phyloP scores from a whole-genome alignment of 352 stramenopile species.

The Peronospora farinosa region DNA sequence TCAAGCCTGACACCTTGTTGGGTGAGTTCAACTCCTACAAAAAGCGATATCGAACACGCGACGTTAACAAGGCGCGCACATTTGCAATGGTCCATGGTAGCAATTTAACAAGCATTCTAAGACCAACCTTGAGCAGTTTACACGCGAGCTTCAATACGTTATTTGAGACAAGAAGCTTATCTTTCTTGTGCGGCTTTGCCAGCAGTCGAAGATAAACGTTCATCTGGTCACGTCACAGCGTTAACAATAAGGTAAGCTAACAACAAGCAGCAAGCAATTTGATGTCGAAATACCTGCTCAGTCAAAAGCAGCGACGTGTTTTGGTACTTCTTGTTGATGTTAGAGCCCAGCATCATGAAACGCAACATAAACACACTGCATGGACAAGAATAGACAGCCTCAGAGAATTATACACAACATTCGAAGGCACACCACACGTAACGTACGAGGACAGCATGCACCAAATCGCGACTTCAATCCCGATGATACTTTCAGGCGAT shows the following conservation, averaged over 20 bases:
- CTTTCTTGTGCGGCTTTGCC: slow-evolving; percentile 83
- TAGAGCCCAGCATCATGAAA: slow-evolving; percentile 87
- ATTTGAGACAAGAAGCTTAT: slow-evolving; percentile 85
- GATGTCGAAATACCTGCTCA: slow-evolving; percentile 57
- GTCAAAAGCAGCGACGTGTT: slow-evolving; percentile 88
- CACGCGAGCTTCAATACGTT: slow-evolving; percentile 88
- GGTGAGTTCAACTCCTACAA: slow-evolving; percentile 79
- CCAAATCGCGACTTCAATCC: slow-evolving; percentile 85
- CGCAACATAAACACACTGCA: slow-evolving; percentile 83
- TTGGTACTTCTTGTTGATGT: slow-evolving; percentile 89
- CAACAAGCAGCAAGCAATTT: not conserved
- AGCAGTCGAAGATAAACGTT: slow-evolving; percentile 83
- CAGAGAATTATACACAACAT: not conserved
- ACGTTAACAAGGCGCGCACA: slow-evolving; percentile 14
- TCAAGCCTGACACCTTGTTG: slow-evolving; percentile 87
- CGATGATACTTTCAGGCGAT: slow-evolving; percentile 54
- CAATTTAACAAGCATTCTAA: not conserved
- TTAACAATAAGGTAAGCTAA: slow-evolving; percentile 10
- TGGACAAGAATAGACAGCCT: slow-evolving; percentile 4
- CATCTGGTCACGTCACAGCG: slow-evolving; percentile 43
- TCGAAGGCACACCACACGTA: slow-evolving; percentile 4
- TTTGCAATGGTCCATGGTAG: not conserved
- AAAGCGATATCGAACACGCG: slow-evolving; percentile 1
- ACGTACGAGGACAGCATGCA: slow-evolving; percentile 73
- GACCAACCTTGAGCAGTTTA: slow-evolving; percentile 81